Conservation (phyloP, 2,329 filamentous ascomycete species). For the Xylariaceae sp. region DNA sequence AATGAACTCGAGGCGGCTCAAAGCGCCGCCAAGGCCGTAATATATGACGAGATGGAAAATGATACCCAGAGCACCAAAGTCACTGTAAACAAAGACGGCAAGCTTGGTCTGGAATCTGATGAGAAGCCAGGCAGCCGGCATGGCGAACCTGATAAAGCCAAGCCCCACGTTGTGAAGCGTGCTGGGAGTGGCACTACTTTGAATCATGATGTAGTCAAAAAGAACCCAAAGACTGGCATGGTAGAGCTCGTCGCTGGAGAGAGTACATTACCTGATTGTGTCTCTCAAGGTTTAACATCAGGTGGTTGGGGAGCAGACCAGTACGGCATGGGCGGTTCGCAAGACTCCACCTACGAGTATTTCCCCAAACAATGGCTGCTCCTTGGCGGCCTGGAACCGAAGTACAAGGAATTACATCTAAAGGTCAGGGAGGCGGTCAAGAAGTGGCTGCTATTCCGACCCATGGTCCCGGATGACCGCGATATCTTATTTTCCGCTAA, state of each 20-base stretch:
- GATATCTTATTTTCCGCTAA: constrained; percentile 79
- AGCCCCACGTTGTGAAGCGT: constrained; percentile 10
- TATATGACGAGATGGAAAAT: constrained; percentile 11
- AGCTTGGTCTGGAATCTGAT: constrained; percentile 5
- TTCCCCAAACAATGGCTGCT: constrained; percentile 76
- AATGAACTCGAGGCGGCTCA: constrained; percentile 44
- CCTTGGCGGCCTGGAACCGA: constrained; percentile 73
- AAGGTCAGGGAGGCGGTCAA: constrained; percentile 71
- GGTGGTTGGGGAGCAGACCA: constrained; percentile 52
- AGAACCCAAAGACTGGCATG: constrained; percentile 14
- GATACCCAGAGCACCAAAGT: background rate
- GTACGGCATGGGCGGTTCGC: constrained; percentile 67
- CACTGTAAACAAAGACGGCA: background rate
- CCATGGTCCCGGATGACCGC: constrained; percentile 70
- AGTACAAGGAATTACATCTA: constrained; percentile 77
- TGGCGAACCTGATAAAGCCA: background rate
- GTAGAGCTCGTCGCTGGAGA: constrained; percentile 11
- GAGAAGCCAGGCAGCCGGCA: background rate
- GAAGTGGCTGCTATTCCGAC: constrained; percentile 76
- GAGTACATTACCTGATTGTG: constrained; percentile 51
- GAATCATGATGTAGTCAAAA: constrained; percentile 14
- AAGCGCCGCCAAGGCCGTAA: constrained; percentile 28
- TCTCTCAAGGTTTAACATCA: constrained; percentile 63
- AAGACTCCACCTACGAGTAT: constrained; percentile 76
- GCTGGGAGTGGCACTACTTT: constrained; percentile 11